Percentiles rank a stretch among this genome's conserved stretches.
Evolutionary conservation across 441 rosid species (phyloP).

Genomic region (Gossypium lobatum): DNA sequence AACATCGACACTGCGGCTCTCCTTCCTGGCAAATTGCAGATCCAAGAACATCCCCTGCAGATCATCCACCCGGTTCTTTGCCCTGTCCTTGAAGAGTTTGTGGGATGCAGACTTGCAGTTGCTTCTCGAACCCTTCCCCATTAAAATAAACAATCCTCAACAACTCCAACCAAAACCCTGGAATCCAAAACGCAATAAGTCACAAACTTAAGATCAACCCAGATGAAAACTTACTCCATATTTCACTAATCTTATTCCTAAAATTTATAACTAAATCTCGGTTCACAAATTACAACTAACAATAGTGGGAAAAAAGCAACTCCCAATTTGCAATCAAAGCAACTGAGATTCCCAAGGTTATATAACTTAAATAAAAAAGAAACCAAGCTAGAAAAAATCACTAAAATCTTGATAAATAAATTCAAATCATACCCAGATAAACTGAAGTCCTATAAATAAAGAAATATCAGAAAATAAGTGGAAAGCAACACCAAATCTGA

Average conservation of each 20-base stretch:
- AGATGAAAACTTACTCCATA: constrained; percentile 11
- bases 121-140: constrained; percentile 66
- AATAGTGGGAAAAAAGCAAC: neutral
- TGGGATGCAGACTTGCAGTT: constrained; percentile 92
- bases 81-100: constrained; percentile 92
- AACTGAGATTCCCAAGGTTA: neutral
- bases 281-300: neutral
- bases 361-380: neutral
- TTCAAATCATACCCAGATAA: neutral
- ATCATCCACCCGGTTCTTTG: constrained; percentile 96
- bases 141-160: constrained; percentile 26
- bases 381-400: neutral
- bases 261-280: neutral
- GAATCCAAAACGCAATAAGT: constrained; percentile 16
- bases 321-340: neutral
- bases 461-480: neutral
- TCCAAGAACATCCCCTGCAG: constrained; percentile 82
- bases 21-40: constrained; percentile 93
- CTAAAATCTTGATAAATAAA: neutral
- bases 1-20: constrained; percentile 67
- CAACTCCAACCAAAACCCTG: constrained; percentile 18
- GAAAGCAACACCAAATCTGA: neutral
- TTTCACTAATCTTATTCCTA: neutral
- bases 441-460: neutral
- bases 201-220: constrained; percentile 19